These are phyloP conservation scores for Filobasidium wieringae DNA, from an alignment of 768 basidiomycete genomes.

Conservation along the genomic window DNA sequence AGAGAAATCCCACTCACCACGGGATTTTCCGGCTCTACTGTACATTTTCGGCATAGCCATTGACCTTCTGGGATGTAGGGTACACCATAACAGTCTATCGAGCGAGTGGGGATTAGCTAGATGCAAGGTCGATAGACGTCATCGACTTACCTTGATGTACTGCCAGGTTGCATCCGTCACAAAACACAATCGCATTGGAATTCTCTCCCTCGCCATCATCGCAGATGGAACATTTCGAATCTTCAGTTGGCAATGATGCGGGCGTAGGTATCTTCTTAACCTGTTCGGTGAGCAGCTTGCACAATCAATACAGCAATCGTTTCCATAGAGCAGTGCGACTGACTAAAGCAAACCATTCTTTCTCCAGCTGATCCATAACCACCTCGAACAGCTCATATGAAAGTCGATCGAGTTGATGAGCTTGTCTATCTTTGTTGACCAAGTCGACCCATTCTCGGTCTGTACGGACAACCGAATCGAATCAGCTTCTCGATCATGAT, in stretches of 20 bases:
- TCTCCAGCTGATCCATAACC: slow-evolving; percentile 93
- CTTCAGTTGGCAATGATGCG: slow-evolving; percentile 70
- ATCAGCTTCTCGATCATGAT: neutral
- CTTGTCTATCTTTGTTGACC: slow-evolving; percentile 62
- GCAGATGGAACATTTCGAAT: slow-evolving; percentile 91
- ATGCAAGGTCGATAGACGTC: neutral
- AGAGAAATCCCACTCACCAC: too few relatives aligned
- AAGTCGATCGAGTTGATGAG: slow-evolving; percentile 58
- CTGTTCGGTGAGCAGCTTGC: slow-evolving; percentile 41
- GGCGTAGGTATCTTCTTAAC: slow-evolving; percentile 89
- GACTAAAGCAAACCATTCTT: slow-evolving; percentile 97
- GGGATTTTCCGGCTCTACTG: slow-evolving; percentile 89
- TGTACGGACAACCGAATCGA: slow-evolving; percentile 31
- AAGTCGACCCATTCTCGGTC: slow-evolving; percentile 91
- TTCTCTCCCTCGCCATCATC: slow-evolving; percentile 98
- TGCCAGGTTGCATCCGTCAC: slow-evolving; percentile 95
- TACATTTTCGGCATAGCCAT: slow-evolving; percentile 97
- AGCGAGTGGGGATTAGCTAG: neutral
- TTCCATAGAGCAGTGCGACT: slow-evolving; percentile 10
- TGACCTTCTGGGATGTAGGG: slow-evolving; percentile 99
- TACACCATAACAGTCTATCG: slow-evolving; percentile 88
- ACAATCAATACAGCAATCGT: neutral
- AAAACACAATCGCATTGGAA: slow-evolving; percentile 97
- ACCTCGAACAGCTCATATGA: slow-evolving; percentile 84
- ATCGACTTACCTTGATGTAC: slow-evolving; percentile 81